A percentile compares a stretch with the other conserved stretches of the same genome.
phyloP scores from a whole-genome alignment of 176 grass and related monocot genomes.

The Ensete ventricosum region DNA sequence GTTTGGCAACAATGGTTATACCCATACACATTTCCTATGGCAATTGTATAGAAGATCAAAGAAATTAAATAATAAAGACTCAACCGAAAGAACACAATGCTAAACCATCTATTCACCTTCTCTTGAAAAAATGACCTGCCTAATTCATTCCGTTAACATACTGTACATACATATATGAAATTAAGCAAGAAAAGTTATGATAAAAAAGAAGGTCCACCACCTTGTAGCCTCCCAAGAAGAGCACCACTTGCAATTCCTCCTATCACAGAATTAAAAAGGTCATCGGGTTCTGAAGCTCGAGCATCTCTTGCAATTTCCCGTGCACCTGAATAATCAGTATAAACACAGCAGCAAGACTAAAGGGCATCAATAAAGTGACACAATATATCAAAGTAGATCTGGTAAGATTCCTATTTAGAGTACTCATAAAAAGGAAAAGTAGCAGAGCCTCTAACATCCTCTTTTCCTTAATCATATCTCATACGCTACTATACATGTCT shows the following conservation, averaged over 20 bases:
- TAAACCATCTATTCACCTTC: neutral
- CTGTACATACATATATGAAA: neutral
- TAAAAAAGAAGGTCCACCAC: slow-evolving; percentile 40
- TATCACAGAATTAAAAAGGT: slow-evolving; percentile 71
- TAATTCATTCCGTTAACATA: neutral
- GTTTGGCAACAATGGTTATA: neutral
- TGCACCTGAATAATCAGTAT: slow-evolving; percentile 35
- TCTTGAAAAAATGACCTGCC: neutral
- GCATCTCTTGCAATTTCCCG: slow-evolving; percentile 93
- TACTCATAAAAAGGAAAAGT: neutral
- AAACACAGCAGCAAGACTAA: neutral
- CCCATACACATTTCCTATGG: no score
- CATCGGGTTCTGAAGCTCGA: slow-evolving; percentile 56
- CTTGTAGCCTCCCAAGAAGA: slow-evolving; percentile 88
- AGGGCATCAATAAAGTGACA: neutral
- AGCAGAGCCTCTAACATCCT: neutral
- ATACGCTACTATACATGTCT: neutral
- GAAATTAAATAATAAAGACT: neutral
- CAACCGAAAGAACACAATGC: neutral
- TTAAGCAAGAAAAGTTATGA: neutral
- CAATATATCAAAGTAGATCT: neutral
- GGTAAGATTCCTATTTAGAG: neutral
- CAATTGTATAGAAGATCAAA: no score
- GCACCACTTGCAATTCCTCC: slow-evolving; percentile 81
- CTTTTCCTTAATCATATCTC: neutral